phyloP scores from a whole-genome alignment of 2,329 filamentous ascomycete species.

The Fusarium coicis region DNA sequence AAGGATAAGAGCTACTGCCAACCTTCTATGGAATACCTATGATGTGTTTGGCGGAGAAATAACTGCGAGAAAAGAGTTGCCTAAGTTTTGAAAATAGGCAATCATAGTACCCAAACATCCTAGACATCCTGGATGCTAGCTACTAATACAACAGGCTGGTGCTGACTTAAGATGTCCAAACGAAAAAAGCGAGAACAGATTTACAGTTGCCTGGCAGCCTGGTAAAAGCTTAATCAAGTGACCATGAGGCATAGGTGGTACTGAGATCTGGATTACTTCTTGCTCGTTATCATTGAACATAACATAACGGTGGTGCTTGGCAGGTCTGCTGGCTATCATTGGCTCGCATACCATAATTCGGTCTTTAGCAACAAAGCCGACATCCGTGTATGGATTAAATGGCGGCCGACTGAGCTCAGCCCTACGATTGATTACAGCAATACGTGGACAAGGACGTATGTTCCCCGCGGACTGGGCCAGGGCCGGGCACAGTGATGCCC shows the following conservation, averaged over 20 bases:
- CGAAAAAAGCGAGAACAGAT: constrained; percentile 9
- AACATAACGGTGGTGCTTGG: constrained; percentile 20
- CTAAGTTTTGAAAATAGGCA: constrained; percentile 18
- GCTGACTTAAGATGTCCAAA: not conserved
- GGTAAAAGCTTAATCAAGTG: constrained; percentile 3
- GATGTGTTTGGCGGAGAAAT: constrained; percentile 20
- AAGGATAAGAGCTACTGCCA: not conserved
- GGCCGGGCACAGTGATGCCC: not conserved
- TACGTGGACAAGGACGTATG: constrained; percentile 26
- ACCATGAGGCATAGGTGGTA: not conserved
- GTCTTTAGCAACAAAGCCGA: constrained; percentile 17
- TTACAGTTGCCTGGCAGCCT: not conserved
- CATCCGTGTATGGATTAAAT: not conserved
- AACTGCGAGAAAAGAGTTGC: constrained; percentile 2
- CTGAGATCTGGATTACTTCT: constrained; percentile 22
- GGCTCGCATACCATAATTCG: constrained; percentile 27
- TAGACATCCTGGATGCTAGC: not conserved
- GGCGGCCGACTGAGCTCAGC: constrained; percentile 38
- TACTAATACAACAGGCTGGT: not conserved
- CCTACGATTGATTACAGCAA: constrained; percentile 27
- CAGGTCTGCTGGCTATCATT: constrained; percentile 12
- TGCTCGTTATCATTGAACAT: constrained; percentile 11
- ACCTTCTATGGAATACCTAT: not conserved
- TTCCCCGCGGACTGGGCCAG: constrained; percentile 3
- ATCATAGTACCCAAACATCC: constrained; percentile 6